Evolutionary conservation across 768 basidiomycete genomes (phyloP), one percentile per base, ranked within the genome.

Genomic region (Psilocybe subaeruginosa): DNA sequence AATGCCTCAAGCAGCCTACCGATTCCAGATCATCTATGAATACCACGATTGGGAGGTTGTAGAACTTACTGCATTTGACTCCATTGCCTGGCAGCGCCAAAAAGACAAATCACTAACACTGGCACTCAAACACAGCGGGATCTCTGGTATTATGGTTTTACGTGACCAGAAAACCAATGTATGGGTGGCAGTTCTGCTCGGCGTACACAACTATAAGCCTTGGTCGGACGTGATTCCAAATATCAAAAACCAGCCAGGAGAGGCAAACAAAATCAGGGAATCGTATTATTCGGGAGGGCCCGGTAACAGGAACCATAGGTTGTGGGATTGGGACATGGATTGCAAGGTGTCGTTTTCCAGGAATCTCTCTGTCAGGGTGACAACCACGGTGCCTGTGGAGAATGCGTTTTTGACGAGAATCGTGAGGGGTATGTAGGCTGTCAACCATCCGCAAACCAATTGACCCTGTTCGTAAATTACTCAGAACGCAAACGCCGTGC

Each of bases 321-420:
- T 59, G 27, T 59, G 58, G 58, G 58, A 29, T 46, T 59, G 58
- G 58, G 58, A 59, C 30, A 54, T 8, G 8, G 43, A 59, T 23
- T 12, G 53, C n/a, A 9, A 52, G 27, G 43, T 47, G 16, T 19
- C 37, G 2, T 16, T 59, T 2, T 6, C 39, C 37, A 19, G 19
- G 29, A 30, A 54, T 35, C 23, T 59, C 8, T 41, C 14, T 31
- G 51, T 59, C 16, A 46, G 31, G 51, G 39, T 52, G 58, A 31
- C 27, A n/a, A 59, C 58, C 30, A 49, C 47, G 9, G n/a, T 11
- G 37, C n/a, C 30, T n/a, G 48, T 23, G 1, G 48, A 50, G 17
- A 39, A 58, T 12, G n/a, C 31, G 27, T 57, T 46, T 49, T 29
- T 33, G 46, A 57, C 46, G 16, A 49, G 29, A 23, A 45, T 56